Conservation (phyloP, 1,284 basidiomycete species). For the Stygiomarasmius scandens region DNA sequence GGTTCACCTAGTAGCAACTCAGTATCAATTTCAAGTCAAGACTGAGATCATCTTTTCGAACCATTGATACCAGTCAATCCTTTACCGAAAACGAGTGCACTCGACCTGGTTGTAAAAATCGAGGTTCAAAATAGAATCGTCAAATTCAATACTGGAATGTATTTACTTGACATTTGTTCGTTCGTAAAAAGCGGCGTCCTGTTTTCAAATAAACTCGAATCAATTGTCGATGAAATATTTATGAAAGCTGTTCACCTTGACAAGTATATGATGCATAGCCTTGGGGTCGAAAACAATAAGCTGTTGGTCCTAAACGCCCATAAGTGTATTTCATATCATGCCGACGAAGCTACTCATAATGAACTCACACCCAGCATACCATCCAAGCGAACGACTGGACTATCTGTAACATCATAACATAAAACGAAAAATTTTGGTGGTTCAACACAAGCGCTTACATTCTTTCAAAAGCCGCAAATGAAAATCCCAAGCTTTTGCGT, state of each 20-base stretch:
- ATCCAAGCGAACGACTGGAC: slow-evolving; percentile 4
- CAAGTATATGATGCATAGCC: slow-evolving; percentile 35
- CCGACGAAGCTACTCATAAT: background rate
- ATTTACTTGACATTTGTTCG: background rate
- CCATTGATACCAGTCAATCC: slow-evolving; percentile 5
- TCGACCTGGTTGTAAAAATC: background rate
- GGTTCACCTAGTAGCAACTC: background rate
- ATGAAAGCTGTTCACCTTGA: slow-evolving; percentile 21
- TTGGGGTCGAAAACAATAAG: slow-evolving; percentile 34
- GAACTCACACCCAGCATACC: slow-evolving; percentile 6
- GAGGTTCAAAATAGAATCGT: background rate
- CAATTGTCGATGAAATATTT: too few species aligned
- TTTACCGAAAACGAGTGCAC: background rate
- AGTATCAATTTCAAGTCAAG: background rate
- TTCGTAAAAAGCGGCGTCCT: background rate
- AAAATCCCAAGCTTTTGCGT: slow-evolving; percentile 6
- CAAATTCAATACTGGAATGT: background rate
- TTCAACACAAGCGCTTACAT: background rate
- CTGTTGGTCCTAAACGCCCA: slow-evolving; percentile 22
- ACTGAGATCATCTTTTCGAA: background rate
- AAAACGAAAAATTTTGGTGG: background rate
- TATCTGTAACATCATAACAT: background rate
- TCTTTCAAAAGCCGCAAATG: slow-evolving; percentile 1
- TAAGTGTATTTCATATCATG: too few species aligned
- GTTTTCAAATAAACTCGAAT: background rate